A percentile compares a stretch with the other conserved stretches of the same genome.
These are phyloP conservation scores for Coniochaeta sp. DNA, from an alignment of 2,329 filamentous ascomycete species.

Conservation along the genomic window DNA sequence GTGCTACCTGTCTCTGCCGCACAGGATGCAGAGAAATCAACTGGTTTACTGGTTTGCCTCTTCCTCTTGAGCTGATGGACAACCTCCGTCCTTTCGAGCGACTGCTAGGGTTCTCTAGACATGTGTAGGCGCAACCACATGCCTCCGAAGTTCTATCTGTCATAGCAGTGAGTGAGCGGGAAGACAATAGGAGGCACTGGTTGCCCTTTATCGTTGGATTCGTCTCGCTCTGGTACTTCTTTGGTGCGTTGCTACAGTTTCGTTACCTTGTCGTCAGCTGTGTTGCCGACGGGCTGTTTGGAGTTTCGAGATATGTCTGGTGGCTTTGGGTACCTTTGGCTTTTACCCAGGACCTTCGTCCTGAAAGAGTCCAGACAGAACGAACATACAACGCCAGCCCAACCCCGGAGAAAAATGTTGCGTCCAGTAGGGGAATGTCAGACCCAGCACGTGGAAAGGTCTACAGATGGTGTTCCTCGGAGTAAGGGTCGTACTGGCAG, in stretches of 20 bases:
- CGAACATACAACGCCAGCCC: not conserved
- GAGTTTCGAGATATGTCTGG: slow-evolving; percentile 22
- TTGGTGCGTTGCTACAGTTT: slow-evolving; percentile 21
- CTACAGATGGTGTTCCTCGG: slow-evolving; percentile 23
- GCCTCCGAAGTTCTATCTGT: not conserved
- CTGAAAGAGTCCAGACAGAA: slow-evolving; percentile 5
- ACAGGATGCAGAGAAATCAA: slow-evolving; percentile 18
- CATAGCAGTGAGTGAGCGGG: slow-evolving; percentile 2
- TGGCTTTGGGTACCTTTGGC: slow-evolving; percentile 22
- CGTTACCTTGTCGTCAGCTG: slow-evolving; percentile 20
- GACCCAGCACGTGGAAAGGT: slow-evolving; percentile 18
- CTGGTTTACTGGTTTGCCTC: not conserved
- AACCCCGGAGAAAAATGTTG: not conserved
- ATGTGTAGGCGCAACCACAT: slow-evolving; percentile 2
- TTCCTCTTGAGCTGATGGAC: not conserved
- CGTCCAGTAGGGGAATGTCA: slow-evolving; percentile 14
- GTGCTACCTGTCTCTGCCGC: not conserved
- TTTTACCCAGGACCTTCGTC: slow-evolving; percentile 19
- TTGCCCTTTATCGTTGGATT: slow-evolving; percentile 16
- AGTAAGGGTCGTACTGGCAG: slow-evolving; percentile 19
- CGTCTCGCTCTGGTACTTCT: slow-evolving; percentile 19
- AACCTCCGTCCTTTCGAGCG: slow-evolving; percentile 10
- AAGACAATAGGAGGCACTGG: slow-evolving; percentile 1
- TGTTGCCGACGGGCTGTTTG: slow-evolving; percentile 21
- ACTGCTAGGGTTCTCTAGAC: slow-evolving; percentile 5